Percentiles rank a stretch among this genome's conserved stretches.
phyloP scores from a whole-genome alignment of 208 protist species.

The Acanthamoeba triangularis region DNA sequence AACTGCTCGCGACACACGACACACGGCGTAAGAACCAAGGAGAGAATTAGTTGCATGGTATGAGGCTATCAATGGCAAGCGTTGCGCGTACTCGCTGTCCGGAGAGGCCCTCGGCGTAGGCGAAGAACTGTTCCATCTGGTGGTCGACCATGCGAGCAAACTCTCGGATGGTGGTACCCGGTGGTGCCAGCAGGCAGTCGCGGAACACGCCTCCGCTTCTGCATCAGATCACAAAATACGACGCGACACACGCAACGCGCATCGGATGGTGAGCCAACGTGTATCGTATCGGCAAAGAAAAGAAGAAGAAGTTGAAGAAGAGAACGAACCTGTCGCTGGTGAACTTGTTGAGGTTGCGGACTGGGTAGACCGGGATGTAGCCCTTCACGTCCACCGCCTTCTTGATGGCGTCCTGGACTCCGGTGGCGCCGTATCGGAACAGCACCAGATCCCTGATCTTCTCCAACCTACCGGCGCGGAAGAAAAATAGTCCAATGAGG shows the following conservation, averaged over 20 bases:
- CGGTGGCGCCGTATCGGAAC: constrained; percentile 85
- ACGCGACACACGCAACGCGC: not conserved
- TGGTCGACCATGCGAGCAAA: constrained; percentile 81
- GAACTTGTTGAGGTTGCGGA: constrained; percentile 83
- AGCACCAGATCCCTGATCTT: constrained; percentile 86
- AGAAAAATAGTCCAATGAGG: not conserved
- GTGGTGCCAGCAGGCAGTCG: constrained; percentile 84
- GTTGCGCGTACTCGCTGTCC: constrained; percentile 77
- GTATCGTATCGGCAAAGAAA: too few relatives aligned
- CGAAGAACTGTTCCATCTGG: constrained; percentile 83
- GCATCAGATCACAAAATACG: not conserved
- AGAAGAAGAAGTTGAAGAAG: too few relatives aligned
- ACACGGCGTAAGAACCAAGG: not conserved
- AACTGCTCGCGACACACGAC: constrained; percentile 65
- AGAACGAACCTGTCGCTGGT: constrained; percentile 66
- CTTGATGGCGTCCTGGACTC: constrained; percentile 82
- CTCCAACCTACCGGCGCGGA: constrained; percentile 62
- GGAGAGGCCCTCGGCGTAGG: constrained; percentile 84
- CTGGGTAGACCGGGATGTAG: constrained; percentile 81
- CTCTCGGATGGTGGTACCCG: constrained; percentile 82
- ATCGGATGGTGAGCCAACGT: not conserved
- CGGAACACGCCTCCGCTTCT: constrained; percentile 77
- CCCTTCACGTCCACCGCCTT: constrained; percentile 82
- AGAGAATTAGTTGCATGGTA: too few relatives aligned
- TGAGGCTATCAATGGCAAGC: not conserved